Evolutionary conservation across 2,329 filamentous ascomycete species (phyloP), one percentile per base, ranked within the genome.

Genomic region (Chaetomiaceae sp.): DNA sequence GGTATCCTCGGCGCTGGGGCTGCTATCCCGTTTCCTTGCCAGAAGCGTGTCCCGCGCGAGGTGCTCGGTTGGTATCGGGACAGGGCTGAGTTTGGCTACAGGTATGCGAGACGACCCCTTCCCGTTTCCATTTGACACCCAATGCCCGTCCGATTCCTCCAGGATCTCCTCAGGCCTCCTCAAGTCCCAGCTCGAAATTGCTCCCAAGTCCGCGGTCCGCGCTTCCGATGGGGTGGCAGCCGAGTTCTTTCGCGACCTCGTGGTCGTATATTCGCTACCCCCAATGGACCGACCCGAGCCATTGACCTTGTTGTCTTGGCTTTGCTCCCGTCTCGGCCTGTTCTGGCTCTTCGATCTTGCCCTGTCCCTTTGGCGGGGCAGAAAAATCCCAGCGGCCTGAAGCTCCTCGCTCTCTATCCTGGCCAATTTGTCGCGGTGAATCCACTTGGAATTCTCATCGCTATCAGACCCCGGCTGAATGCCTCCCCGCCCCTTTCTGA

Each of bases 81-180:
- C 76, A 2, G 86, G 85, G 61, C 88, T 95, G 12, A 78, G 71
- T 58, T 88, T 90, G 24, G 88, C 82, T 30, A 97, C 75, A 1
- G 93, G 93, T 61, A 98, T 96, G 44, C 88, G 82, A 36, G 91
- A 95, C 70, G 68, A 78, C 69, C 72, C 78, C 67, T 75, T 84
- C 59, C 63, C 74, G 53, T 62, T 69, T 55, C 57, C 76, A 66
- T 66, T 77, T 60, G 68, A 65, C 56, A 72, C 64, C 58, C 72
- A 77, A 53, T 78, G 80, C 43, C 66, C 70, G 33, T 68, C 69
- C 60, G 77, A 66, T 62, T 77, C 73, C 57, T 79, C 70, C 36
- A 84, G 82, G 51, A 87, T 84, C 61, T 95, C 89, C 56, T 90
- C 86, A 2, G 86, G 84, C 17, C 79, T 76, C 47, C 86, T 77